These are phyloP conservation scores for Diaporthe sp. DNA, from an alignment of 2,329 filamentous ascomycete genomes.

Conservation along the genomic window DNA sequence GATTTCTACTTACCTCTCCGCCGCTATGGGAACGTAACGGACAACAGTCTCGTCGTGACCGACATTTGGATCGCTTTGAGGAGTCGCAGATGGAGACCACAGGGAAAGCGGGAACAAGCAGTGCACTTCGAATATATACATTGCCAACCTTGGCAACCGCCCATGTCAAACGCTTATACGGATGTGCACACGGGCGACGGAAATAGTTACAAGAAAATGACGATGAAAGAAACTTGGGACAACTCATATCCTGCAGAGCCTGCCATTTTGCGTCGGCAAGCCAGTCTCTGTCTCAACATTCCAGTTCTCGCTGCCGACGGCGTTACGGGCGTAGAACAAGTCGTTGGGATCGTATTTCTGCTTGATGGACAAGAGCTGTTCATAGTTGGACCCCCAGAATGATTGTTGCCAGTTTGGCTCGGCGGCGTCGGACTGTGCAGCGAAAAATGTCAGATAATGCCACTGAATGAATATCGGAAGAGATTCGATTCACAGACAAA, in stretches of 20 bases:
- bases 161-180: not conserved
- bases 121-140: not conserved
- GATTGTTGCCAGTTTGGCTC: slow-evolving; percentile 47
- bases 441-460: not conserved
- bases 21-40: not conserved
- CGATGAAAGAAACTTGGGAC: not conserved
- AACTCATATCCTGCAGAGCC: slow-evolving; percentile 16
- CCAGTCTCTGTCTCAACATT: slow-evolving; percentile 25
- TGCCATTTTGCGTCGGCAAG: slow-evolving; percentile 27
- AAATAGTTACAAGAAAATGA: not conserved
- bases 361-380: slow-evolving; percentile 44
- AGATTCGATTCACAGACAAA: too few relatives aligned
- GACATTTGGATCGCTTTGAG: not conserved
- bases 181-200: not conserved
- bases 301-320: slow-evolving; percentile 41
- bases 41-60: not conserved
- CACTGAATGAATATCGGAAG: too few relatives aligned
- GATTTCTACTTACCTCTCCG: not conserved
- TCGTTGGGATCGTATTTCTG: slow-evolving; percentile 45
- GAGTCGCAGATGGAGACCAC: not conserved
- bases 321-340: slow-evolving; percentile 42
- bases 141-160: not conserved
- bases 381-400: slow-evolving; percentile 47
- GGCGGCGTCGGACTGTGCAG: slow-evolving; percentile 50
- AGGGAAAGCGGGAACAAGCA: not conserved